A percentile compares a stretch with the other conserved stretches of the same genome.
phyloP scores from a whole-genome alignment of 306 rosid species.

The Vachellia collinsii region DNA sequence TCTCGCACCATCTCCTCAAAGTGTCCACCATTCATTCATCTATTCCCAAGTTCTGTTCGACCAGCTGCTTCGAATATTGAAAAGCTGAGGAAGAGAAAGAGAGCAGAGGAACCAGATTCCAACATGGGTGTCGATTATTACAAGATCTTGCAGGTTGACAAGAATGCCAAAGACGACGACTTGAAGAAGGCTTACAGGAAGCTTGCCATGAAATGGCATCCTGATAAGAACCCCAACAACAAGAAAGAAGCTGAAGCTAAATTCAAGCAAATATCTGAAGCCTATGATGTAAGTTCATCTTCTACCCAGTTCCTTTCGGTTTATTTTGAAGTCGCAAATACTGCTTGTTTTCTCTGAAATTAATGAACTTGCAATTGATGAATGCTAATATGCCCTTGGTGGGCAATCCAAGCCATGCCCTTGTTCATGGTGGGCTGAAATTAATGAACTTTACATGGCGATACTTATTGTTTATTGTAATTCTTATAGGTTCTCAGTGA shows the following conservation, averaged over 20 bases:
- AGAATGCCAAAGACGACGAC: slow-evolving; percentile 65
- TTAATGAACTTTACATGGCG: not conserved
- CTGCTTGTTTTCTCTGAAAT: not conserved
- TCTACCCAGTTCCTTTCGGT: not conserved
- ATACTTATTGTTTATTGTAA: slow-evolving; percentile 29
- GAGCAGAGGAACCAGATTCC: slow-evolving; percentile 23
- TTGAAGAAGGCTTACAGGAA: slow-evolving; percentile 74
- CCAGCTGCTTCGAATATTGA: not conserved
- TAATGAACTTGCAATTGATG: not conserved
- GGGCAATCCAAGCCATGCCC: no score
- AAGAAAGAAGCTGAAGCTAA: slow-evolving; percentile 74
- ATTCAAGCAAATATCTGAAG: slow-evolving; percentile 74
- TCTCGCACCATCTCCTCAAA: not conserved
- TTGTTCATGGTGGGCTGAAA: no score
- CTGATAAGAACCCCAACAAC: slow-evolving; percentile 70
- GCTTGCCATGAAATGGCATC: slow-evolving; percentile 84
- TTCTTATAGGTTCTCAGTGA: slow-evolving; percentile 68
- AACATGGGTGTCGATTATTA: slow-evolving; percentile 71
- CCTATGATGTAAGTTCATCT: slow-evolving; percentile 51
- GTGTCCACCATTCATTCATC: not conserved
- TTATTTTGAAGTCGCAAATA: not conserved
- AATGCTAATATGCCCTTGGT: no score
- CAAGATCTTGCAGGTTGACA: slow-evolving; percentile 69
- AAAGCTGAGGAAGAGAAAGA: slow-evolving; percentile 44
- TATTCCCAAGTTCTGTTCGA: not conserved